Evolutionary conservation across 2,329 filamentous ascomycete species (phyloP).

Genomic region (Exophiala phaeomuriformis): DNA sequence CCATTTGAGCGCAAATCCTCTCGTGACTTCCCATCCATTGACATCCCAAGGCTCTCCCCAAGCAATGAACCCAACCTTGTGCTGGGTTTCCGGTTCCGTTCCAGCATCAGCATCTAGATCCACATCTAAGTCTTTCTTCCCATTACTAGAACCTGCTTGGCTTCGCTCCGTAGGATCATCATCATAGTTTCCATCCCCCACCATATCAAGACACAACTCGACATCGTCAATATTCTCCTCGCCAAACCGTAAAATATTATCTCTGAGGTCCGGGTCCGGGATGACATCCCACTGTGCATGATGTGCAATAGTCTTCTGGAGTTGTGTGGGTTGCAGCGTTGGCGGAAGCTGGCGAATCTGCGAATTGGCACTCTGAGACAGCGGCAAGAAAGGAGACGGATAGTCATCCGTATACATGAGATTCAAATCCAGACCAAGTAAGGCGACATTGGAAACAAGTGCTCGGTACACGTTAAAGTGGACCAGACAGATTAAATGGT

Average conservation of each 20-base stretch:
- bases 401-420: slow-evolving; percentile 24
- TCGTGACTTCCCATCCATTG: slow-evolving; percentile 44
- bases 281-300: slow-evolving; percentile 39
- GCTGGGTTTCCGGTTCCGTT: neutral
- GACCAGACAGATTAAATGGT: slow-evolving; percentile 33
- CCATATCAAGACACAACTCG: slow-evolving; percentile 35
- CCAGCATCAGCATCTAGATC: neutral
- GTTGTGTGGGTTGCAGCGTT: slow-evolving; percentile 33
- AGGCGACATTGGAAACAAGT: slow-evolving; percentile 28
- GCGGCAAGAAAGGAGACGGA: slow-evolving; percentile 21
- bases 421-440: slow-evolving; percentile 28
- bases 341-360: slow-evolving; percentile 25
- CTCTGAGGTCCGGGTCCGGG: slow-evolving; percentile 35
- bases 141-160: no score
- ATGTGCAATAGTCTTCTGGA: slow-evolving; percentile 35
- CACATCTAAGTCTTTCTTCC: no score
- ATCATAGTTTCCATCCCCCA: slow-evolving; percentile 24
- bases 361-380: slow-evolving; percentile 15
- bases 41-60: slow-evolving; percentile 45
- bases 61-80: slow-evolving; percentile 37
- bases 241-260: slow-evolving; percentile 34
- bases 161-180: neutral
- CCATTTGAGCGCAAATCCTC: slow-evolving; percentile 44
- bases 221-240: slow-evolving; percentile 32
- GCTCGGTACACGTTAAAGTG: slow-evolving; percentile 35